Evolutionary conservation across 495 filamentous ascomycete genomes (phyloP).

Genomic region (Daldinia vernicosa): DNA sequence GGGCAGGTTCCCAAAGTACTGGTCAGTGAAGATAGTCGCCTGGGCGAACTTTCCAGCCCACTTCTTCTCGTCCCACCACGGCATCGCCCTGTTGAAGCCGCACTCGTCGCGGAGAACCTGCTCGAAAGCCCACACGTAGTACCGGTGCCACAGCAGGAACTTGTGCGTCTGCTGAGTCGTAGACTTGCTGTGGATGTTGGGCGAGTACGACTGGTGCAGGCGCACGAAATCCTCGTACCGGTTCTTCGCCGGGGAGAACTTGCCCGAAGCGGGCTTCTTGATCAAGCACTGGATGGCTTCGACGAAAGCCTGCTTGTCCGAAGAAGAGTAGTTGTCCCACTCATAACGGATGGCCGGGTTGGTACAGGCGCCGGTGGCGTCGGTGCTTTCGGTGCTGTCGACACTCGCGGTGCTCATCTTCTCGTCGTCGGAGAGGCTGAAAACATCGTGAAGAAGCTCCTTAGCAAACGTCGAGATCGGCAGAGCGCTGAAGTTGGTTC

Average conservation of each 20-base stretch:
- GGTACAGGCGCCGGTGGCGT: slow-evolving; percentile 35
- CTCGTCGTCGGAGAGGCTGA: slow-evolving; percentile 9
- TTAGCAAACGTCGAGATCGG: slow-evolving; percentile 35
- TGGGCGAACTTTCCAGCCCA: slow-evolving; percentile 48
- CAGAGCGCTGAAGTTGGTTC: slow-evolving; percentile 42
- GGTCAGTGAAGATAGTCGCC: slow-evolving; percentile 48
- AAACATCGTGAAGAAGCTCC: neutral
- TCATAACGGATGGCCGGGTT: slow-evolving; percentile 47
- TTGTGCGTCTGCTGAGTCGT: slow-evolving; percentile 57
- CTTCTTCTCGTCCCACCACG: slow-evolving; percentile 57
- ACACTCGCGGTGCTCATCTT: slow-evolving; percentile 16
- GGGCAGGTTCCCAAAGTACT: slow-evolving; percentile 46
- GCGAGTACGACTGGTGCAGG: slow-evolving; percentile 70
- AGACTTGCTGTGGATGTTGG: slow-evolving; percentile 66
- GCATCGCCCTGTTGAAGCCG: slow-evolving; percentile 62
- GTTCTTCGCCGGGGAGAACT: slow-evolving; percentile 61
- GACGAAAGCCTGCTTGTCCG: slow-evolving; percentile 59
- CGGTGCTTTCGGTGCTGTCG: slow-evolving; percentile 5
- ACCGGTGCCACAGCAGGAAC: slow-evolving; percentile 74
- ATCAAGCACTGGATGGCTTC: slow-evolving; percentile 65
- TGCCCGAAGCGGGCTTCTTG: slow-evolving; percentile 51
- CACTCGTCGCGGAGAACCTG: slow-evolving; percentile 70
- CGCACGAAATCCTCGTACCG: slow-evolving; percentile 73
- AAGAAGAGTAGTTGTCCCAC: slow-evolving; percentile 46
- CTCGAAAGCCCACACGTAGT: slow-evolving; percentile 69